These are phyloP conservation scores for Eutrema salsugineum DNA, from an alignment of 441 rosid species.

Conservation along the genomic window DNA sequence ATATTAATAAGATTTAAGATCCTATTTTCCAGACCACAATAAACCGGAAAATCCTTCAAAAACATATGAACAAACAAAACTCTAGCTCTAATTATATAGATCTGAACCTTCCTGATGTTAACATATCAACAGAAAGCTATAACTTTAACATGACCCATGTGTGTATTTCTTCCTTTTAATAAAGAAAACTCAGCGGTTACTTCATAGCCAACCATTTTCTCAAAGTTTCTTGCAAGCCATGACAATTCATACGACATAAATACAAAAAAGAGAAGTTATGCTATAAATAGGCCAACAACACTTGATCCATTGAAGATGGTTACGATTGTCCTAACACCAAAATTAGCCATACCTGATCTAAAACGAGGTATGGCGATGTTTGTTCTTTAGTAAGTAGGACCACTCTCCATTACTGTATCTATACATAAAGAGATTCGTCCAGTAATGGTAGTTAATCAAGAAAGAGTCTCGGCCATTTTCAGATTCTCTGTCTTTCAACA, in stretches of 20 bases:
- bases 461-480: not conserved
- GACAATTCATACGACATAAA: not conserved
- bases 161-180: not conserved
- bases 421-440: not conserved
- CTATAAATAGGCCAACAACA: conserved; percentile 16
- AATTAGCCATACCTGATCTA: conserved; percentile 18
- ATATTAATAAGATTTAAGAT: conserved; percentile 9
- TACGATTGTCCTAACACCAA: not conserved
- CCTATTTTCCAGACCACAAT: not conserved
- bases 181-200: not conserved
- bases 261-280: not conserved
- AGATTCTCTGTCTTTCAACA: not conserved
- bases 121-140: conserved; percentile 14
- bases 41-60: not conserved
- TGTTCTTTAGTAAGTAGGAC: conserved; percentile 1
- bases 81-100: conserved; percentile 2
- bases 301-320: not conserved
- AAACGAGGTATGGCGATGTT: conserved; percentile 3
- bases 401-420: not conserved
- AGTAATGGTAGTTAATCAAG: not conserved
- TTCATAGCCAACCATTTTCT: conserved; percentile 1
- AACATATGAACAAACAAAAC: conserved; percentile 3
- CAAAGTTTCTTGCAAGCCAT: conserved; percentile 5
- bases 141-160: not conserved
- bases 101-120: conserved; percentile 9